Base-by-base conservation (phyloP, 176 grass and related monocot species). In the Aegilops umbellulata region DNA sequence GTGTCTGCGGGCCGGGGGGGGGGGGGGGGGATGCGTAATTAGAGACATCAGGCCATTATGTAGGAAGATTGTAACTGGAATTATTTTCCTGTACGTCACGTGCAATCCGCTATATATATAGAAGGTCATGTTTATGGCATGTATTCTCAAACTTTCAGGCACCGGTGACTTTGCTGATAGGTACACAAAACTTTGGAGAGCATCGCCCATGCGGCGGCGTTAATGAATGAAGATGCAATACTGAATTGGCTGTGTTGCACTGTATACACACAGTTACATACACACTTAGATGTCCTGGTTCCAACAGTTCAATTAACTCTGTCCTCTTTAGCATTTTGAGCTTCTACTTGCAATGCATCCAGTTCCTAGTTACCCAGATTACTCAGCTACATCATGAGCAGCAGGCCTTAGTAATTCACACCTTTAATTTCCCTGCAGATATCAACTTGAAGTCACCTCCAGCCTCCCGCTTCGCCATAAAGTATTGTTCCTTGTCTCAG, bases 401-500 rank as follows among this genome's bases (percentile, higher is more conserved):
- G 10, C 26, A 19, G 63, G 14, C 11, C 8, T 82, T 17, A 36
- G 10, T 32, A 82, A 60, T 36, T 69, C 15, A 81, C 38, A 2
- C 6, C 3, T 83, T 74, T 76, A 9, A 49, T 39, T 69, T 62
- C 41, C 88, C 25, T 92, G 30, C 74, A 92, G 90, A 73, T 77
- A 87, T 38, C 12, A 75, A 49, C 11, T 64, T 69, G 61, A 62
- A 71, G 49, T 19, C 12, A 6, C 63, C 69, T 79, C 60, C 62
- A 47, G 26, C 76, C 76, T 74, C 60, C 62, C 38, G 26, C 80
- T 39, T 74, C 69, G 20, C 68, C 38, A 86, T 49, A 87, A 76
- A 92, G 91, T 92, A 62, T 27, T 44, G 72, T 69, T n/a, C 65
- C 47, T 61, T 31, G 26, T 84, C 31, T 57, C 13, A 16, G 32